Base-by-base conservation (phyloP, 192 early-diverging fungal species). In the Geranomyces variabilis region DNA sequence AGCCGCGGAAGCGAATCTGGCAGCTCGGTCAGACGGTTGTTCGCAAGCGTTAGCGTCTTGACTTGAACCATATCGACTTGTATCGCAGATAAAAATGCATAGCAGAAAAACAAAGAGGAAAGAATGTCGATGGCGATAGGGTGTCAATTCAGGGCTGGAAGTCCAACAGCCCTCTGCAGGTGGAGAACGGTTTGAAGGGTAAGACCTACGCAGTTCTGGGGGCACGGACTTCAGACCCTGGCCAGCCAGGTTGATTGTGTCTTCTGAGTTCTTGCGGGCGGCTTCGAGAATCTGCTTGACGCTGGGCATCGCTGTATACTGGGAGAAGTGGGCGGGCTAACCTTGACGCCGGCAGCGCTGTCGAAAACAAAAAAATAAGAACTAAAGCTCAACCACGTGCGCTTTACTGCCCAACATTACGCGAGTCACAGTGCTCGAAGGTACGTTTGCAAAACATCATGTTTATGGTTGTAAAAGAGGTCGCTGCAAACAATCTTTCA, bases 151-250 rank as follows among this genome's bases (percentile, higher is more conserved):
- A n/a, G n/a, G n/a, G n/a, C n/a, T n/a, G n/a, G n/a, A n/a, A n/a
- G n/a, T n/a, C n/a, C n/a, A n/a, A n/a, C n/a, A n/a, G n/a, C n/a
- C n/a, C n/a, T n/a, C n/a, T n/a, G n/a, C n/a, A n/a, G n/a, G n/a
- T n/a, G n/a, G n/a, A n/a, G n/a, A n/a, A n/a, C n/a, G n/a, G n/a
- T n/a, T 41, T 3, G 36, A 41, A 3, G 36, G 10, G 10, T 53
- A 7, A 4, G 15, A 70, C 74, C 28, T 57, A 80, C 74, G 73
- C 33, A 80, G 31, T 66, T 80, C 78, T 44, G 44, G 1, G n/a
- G 79, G 79, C 30, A 80, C 53, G n/a, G 63, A 24, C 53, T 80
- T 80, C 33, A 80, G 47, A 14, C 63, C 45, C 46, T 66, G 69
- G 19, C 66, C 71, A 45, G 79, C 71, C 13, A 80, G 75, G 56